phyloP scores from a whole-genome alignment of 768 basidiomycete genomes.

The Boletus subcaerulescens region DNA sequence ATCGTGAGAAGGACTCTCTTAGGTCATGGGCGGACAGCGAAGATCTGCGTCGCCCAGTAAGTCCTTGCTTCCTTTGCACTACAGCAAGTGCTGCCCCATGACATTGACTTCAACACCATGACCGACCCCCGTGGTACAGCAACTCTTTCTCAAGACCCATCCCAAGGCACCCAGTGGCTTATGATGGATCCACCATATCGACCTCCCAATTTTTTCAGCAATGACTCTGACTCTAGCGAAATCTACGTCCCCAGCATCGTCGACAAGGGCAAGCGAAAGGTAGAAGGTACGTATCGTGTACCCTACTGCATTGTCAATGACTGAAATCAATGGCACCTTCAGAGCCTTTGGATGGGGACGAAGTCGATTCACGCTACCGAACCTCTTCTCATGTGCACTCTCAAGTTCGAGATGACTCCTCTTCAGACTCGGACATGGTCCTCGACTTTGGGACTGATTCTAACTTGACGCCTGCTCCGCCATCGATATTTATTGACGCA shows the following conservation, averaged over 20 bases:
- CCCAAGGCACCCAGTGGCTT: not conserved
- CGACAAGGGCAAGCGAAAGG: too few species aligned
- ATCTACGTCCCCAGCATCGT: not conserved
- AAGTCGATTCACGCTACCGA: too few species aligned
- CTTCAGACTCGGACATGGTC: not conserved
- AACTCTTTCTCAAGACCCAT: not conserved
- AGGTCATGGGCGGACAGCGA: not conserved
- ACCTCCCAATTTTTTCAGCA: slow-evolving; percentile 10
- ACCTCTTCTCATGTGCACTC: too few species aligned
- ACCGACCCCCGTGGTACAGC: not conserved
- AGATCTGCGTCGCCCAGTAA: too few species aligned
- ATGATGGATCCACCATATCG: slow-evolving; percentile 8
- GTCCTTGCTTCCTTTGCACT: too few species aligned
- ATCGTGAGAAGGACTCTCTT: too few species aligned
- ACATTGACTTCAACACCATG: slow-evolving; percentile 7
- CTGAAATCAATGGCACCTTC: too few species aligned
- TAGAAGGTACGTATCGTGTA: too few species aligned
- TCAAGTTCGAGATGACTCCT: too few species aligned
- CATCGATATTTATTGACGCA: not conserved
- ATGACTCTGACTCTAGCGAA: not conserved
- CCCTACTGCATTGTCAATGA: too few species aligned
- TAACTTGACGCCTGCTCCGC: not conserved
- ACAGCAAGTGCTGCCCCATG: too few species aligned
- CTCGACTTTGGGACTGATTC: not conserved
- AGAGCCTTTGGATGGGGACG: too few species aligned